phyloP scores from a whole-genome alignment of 257 asterid species.

The Lithospermum erythrorhizon region DNA sequence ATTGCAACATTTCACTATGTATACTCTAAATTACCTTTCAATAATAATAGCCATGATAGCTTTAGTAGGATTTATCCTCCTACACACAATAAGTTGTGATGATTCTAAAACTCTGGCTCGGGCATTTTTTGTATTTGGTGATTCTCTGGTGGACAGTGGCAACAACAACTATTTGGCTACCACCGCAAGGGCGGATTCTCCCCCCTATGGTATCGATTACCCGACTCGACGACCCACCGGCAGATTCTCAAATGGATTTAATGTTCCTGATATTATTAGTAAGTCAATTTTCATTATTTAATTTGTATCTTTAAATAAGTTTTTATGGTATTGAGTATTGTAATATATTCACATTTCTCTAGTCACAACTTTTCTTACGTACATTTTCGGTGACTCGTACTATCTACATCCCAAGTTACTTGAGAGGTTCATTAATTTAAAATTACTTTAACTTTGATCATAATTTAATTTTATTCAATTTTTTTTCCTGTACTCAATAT shows the following conservation, averaged over 20 bases:
- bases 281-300: neutral
- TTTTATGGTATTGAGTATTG: no score
- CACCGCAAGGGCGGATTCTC: slow-evolving; percentile 65
- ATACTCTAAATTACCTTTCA: slow-evolving; percentile 5
- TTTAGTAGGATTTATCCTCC: neutral
- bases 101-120: slow-evolving; percentile 29
- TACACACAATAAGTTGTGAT: slow-evolving; percentile 6
- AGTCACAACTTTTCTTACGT: no score
- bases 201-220: slow-evolving; percentile 69
- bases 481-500: no score
- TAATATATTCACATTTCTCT: no score
- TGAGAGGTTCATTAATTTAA: no score
- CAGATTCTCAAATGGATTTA: slow-evolving; percentile 62
- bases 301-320: no score
- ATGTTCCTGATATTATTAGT: slow-evolving; percentile 74
- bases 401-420: no score
- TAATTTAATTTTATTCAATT: no score
- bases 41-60: neutral
- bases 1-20: slow-evolving; percentile 8
- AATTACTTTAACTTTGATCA: no score
- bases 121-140: slow-evolving; percentile 71
- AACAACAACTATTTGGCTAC: slow-evolving; percentile 59
- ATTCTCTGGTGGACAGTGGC: slow-evolving; percentile 69
- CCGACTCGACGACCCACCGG: slow-evolving; percentile 75
- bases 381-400: no score